Base-by-base conservation (phyloP, 331 rosid species). In the Erythrophleum ivorense region DNA sequence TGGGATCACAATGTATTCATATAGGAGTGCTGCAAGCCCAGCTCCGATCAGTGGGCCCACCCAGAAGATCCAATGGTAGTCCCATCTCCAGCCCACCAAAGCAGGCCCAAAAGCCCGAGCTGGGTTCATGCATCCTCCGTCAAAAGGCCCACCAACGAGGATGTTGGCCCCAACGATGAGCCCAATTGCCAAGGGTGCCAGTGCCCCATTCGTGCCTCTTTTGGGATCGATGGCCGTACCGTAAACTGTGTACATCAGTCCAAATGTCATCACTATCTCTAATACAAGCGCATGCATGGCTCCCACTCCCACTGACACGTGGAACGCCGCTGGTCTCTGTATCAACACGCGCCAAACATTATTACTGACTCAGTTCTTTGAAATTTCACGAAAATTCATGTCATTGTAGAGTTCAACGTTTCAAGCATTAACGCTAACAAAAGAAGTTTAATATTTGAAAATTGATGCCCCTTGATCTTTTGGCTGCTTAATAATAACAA, bases 51-150 rank as follows among this genome's bases (percentile, higher is more conserved):
- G 78, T 36, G 99, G 99, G 3, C 99, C 99, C 19, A 95, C 77
- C 99, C 99, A 95, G 79, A 85, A 95, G 88, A 92, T 84, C 99
- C 99, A 95, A 50, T 95, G 99, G 76, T 87, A 78, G 36, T 67
- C 83, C 98, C 99, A 95, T 83, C 98, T 88, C 95, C 97, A 88
- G 41, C 97, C 98, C 49, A 95, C 97, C 55, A 95, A 67, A 5
- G 99, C 88, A 8, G 99, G 99, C 70, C 99, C 98, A 68, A 95
- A 95, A 9, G 97, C 99, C 40, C 94, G 76, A 3, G 98, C 99
- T 1, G 99, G 99, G 88, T 93, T 95, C 99, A 93, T 92, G 81
- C 90, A 91, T 6, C 94, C 99, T 55, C 99, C 99, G 41, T 95
- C 99, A 55, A 92, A 95, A 57, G 98, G 94, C 38, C 95, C 97